Evolutionary conservation across 1,284 basidiomycete genomes (phyloP).

Genomic region (Fistulinella cinereoalba): DNA sequence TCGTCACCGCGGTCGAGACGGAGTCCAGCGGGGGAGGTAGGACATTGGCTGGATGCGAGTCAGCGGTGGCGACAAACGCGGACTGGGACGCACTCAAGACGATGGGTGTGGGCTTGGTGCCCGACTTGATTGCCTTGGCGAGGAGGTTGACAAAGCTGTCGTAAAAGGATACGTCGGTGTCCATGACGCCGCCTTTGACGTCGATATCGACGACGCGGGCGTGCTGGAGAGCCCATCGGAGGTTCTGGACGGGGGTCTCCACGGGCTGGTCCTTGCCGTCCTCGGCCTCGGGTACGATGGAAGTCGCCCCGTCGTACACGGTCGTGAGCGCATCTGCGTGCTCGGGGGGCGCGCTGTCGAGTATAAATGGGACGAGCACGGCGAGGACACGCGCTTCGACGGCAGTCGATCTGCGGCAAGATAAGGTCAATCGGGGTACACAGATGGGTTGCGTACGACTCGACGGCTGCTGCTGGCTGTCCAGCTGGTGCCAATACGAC

Average conservation of each 20-base stretch:
- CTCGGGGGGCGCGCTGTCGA: constrained; percentile 46
- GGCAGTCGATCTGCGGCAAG: constrained; percentile 30
- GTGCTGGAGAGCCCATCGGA: constrained; percentile 62
- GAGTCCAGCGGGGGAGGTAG: constrained; percentile 82
- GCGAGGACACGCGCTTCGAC: constrained; percentile 45
- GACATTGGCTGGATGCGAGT: constrained; percentile 62
- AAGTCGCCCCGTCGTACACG: constrained; percentile 48
- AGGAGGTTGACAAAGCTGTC: constrained; percentile 76
- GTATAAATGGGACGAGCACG: constrained; percentile 54
- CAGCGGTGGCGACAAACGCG: constrained; percentile 5
- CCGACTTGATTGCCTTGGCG: constrained; percentile 49
- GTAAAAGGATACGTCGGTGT: constrained; percentile 50
- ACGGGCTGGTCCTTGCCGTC: constrained; percentile 12
- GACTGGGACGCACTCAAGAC: constrained; percentile 62
- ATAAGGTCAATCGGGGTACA: constrained; percentile 9
- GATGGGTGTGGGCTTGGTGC: constrained; percentile 51
- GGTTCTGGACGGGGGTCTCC: constrained; percentile 34
- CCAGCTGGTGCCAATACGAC: constrained; percentile 31
- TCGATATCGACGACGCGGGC: constrained; percentile 68
- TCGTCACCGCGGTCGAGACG: constrained; percentile 67
- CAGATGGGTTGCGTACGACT: constrained; percentile 18
- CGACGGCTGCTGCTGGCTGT: constrained; percentile 6
- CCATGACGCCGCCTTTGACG: constrained; percentile 50
- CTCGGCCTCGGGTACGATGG: constrained; percentile 33
- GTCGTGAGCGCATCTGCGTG: constrained; percentile 53